Conservation (phyloP, 306 rosid genomes). For the Leucaena leucocephala region DNA sequence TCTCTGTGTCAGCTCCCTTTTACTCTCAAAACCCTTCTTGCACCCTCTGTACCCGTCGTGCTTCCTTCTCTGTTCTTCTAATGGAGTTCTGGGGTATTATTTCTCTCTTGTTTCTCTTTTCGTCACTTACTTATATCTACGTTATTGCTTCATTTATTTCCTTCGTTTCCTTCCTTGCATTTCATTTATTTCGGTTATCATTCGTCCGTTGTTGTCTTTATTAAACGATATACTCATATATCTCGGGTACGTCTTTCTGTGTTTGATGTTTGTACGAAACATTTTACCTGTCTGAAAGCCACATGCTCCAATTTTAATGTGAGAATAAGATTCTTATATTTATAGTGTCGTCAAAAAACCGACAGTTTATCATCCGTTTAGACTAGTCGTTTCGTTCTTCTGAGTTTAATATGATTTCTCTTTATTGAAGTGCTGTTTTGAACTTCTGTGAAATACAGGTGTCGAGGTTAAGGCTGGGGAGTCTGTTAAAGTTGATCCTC, state of each 20-base stretch:
- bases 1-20: background rate
- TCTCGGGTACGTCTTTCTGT: background rate
- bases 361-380: background rate
- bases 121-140: background rate
- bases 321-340: background rate
- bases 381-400: background rate
- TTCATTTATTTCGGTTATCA: background rate
- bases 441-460: constrained; percentile 46
- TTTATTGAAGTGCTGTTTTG: background rate
- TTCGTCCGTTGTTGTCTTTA: background rate
- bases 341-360: background rate
- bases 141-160: background rate
- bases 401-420: background rate
- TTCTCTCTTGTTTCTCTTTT: background rate
- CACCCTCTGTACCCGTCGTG: background rate
- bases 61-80: background rate
- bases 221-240: background rate
- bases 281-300: background rate
- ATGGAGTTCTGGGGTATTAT: constrained; percentile 94
- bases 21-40: constrained; percentile 28
- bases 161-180: background rate
- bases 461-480: constrained; percentile 89
- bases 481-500: constrained; percentile 52
- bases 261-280: background rate
- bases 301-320: background rate